phyloP scores from a whole-genome alignment of 345 rosid genomes.

The Euphorbia pulcherrima region DNA sequence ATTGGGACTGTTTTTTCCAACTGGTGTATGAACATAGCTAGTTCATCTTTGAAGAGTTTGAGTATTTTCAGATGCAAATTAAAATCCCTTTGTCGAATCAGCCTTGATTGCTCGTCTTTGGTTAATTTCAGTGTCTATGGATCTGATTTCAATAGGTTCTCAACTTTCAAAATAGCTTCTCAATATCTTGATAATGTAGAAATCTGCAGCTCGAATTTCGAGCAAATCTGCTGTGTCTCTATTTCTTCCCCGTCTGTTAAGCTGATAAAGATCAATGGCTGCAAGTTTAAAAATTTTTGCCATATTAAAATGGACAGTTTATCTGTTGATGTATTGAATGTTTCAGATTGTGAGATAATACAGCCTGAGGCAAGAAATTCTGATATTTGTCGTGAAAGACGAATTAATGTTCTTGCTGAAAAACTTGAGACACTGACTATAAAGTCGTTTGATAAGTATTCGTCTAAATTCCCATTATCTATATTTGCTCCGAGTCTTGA shows the following conservation, averaged over 20 bases:
- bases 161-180: conserved; percentile 8
- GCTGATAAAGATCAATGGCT: neutral
- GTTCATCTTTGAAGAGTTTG: conserved; percentile 11
- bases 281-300: conserved; percentile 10
- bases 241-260: conserved; percentile 4
- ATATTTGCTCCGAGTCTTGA: conserved; percentile 9
- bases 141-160: neutral
- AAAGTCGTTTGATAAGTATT: conserved; percentile 4
- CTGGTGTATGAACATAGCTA: neutral
- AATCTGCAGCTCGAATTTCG: neutral
- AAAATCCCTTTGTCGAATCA: neutral
- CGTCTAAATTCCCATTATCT: conserved; percentile 4
- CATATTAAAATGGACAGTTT: neutral
- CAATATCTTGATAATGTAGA: neutral
- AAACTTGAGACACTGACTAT: conserved; percentile 2
- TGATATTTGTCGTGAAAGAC: neutral
- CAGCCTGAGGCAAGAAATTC: neutral
- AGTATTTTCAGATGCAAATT: neutral
- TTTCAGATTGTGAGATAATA: conserved; percentile 10
- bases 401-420: neutral
- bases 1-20: too few relatives aligned
- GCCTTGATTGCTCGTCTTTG: conserved; percentile 11
- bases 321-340: neutral
- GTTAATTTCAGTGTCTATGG: neutral
- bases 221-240: neutral